Base-by-base conservation (phyloP, 176 grass and related monocot species). In the Carex scoparia region DNA sequence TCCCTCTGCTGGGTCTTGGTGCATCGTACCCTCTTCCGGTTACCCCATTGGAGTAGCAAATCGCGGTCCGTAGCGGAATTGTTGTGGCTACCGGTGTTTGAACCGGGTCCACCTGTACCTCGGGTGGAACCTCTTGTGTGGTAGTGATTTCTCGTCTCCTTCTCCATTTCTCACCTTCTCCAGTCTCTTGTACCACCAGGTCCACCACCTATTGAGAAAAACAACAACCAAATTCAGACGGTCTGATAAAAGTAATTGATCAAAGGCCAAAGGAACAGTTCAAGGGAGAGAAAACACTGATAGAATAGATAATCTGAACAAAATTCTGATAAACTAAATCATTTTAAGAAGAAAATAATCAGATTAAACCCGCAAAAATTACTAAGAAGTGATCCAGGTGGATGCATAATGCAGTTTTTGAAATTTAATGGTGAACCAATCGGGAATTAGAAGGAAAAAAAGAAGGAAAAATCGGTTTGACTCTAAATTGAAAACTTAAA, bases 41-140 rank as follows among this genome's bases (percentile, higher is more conserved):
- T 97, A 30, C 94, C 94, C 94, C 94, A 97, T 67, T 97, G 94
- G 82, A 97, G 90, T 13, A 91, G 89, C 84, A 92, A 69, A 40
- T 97, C 94, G 64, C 90, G 89, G 64, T 97, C 94, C 0, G 87
- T 53, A 4, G 86, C 54, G 37, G 91, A 10, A 33, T 32, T 87
- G 53, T 61, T 53, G 23, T 40, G 67, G 15, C 60, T 73, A 32
- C 63, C 66, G 66, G 48, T 33, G 61, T 71, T 87, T 64, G 69
- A 49, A 64, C 80, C 86, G 1, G 33, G 38, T 55, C 89, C 87
- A 13, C 86, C 70, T 32, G 82, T 62, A 42, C 88, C 84, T 63
- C 94, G 81, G 15, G 88, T 83, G 7, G 91, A 97, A 12, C 91
- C 89, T 32, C 94, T 85, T 12, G 94, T 97, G 14, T 91, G 91